A percentile compares a stretch with the other conserved stretches of the same genome.
phyloP scores from a whole-genome alignment of 2,329 filamentous ascomycete species.

The Penicillium rolfsii region DNA sequence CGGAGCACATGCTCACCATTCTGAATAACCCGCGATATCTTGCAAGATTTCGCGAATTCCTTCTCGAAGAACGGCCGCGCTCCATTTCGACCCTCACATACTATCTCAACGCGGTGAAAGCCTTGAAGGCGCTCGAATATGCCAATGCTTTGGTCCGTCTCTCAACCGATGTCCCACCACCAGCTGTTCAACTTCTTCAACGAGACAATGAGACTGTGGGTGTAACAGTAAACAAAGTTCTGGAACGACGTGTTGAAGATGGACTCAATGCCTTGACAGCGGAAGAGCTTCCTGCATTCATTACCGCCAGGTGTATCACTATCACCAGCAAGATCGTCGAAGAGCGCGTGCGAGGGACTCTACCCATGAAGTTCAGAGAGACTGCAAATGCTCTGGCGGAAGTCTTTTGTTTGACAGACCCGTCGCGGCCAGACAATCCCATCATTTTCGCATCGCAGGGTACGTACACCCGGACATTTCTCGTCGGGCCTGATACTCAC shows the following conservation, averaged over 20 bases:
- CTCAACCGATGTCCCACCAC: constrained; percentile 55
- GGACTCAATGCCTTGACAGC: constrained; percentile 67
- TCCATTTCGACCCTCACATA: constrained; percentile 70
- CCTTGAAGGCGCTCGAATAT: constrained; percentile 70
- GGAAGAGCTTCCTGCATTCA: constrained; percentile 72
- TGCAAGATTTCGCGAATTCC: constrained; percentile 68
- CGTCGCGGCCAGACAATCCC: constrained; percentile 72
- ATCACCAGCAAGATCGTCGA: constrained; percentile 72
- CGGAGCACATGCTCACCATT: constrained; percentile 66
- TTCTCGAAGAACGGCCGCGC: constrained; percentile 61
- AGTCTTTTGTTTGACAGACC: constrained; percentile 76
- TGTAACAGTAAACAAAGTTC: constrained; percentile 59
- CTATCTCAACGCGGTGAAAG: constrained; percentile 73
- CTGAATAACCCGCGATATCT: constrained; percentile 67
- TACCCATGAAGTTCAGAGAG: constrained; percentile 66
- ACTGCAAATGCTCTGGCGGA: constrained; percentile 76
- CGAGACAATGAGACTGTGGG: constrained; percentile 58
- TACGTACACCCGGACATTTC: constrained; percentile 35
- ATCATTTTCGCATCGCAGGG: constrained; percentile 78
- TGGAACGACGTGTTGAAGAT: constrained; percentile 66
- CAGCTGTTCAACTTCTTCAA: constrained; percentile 59
- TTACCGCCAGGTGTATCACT: constrained; percentile 69
- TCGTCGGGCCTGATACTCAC: background rate
- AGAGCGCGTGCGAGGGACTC: constrained; percentile 67
- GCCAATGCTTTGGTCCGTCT: constrained; percentile 69